phyloP scores from a whole-genome alignment of 805 yeast species.

The Candida easanensis region DNA sequence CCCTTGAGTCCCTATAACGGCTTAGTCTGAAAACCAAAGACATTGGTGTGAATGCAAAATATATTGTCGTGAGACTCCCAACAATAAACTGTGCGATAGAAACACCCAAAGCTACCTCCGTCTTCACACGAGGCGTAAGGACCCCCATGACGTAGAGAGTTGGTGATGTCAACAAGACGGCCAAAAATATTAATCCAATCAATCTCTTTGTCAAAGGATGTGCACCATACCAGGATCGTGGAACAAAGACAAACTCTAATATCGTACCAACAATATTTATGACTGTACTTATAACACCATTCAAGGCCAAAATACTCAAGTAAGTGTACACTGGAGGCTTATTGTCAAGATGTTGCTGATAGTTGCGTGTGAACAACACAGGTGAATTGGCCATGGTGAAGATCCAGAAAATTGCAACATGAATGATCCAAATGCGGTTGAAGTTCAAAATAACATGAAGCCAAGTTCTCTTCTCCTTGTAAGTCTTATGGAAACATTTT shows the following conservation, averaged over 20 bases:
- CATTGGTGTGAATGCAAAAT: constrained; percentile 62
- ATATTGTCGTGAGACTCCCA: constrained; percentile 51
- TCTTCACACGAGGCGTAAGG: constrained; percentile 32
- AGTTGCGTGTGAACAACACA: constrained; percentile 59
- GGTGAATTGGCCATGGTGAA: constrained; percentile 69
- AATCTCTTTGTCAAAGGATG: constrained; percentile 53
- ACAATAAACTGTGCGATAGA: constrained; percentile 55
- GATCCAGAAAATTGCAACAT: constrained; percentile 72
- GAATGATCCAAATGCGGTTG: constrained; percentile 78
- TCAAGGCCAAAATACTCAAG: constrained; percentile 59
- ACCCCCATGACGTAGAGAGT: constrained; percentile 46
- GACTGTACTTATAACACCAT: constrained; percentile 60
- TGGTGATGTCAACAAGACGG: constrained; percentile 49
- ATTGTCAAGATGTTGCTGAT: constrained; percentile 50
- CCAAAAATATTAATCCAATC: constrained; percentile 37
- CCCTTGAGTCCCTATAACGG: constrained; percentile 33
- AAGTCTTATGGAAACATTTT: constrained; percentile 70
- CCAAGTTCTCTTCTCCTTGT: constrained; percentile 74
- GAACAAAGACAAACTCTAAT: constrained; percentile 61
- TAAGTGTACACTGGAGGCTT: constrained; percentile 57
- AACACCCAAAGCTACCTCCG: constrained; percentile 38
- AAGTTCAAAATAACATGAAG: constrained; percentile 69
- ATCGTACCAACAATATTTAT: constrained; percentile 55
- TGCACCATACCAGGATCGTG: constrained; percentile 73
- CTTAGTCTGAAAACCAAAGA: constrained; percentile 49